Percentiles rank a stretch among this genome's conserved stretches.
These are phyloP conservation scores for Annona squamosa DNA, from an alignment of 164 flowering plant species.

Conservation along the genomic window DNA sequence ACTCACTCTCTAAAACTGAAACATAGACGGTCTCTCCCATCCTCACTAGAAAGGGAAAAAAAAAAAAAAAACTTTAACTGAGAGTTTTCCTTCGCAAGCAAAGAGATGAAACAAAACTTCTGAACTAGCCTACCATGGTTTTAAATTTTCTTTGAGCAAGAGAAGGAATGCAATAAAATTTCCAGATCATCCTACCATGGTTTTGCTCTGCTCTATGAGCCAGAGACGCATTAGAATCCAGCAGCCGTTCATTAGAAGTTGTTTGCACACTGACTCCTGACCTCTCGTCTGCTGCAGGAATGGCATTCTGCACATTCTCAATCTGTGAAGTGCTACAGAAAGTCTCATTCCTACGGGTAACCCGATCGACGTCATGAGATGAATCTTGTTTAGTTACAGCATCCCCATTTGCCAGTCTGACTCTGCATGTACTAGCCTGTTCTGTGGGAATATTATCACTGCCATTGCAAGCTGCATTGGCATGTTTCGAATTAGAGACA, in stretches of 20 bases:
- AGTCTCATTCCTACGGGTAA: slow-evolving; percentile 28
- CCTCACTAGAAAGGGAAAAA: background rate
- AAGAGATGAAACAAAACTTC: slow-evolving; percentile 41
- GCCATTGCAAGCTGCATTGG: slow-evolving; percentile 37
- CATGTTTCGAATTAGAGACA: slow-evolving; percentile 27
- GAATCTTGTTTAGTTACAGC: slow-evolving; percentile 34
- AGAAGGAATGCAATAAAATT: slow-evolving; percentile 23
- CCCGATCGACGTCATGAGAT: slow-evolving; percentile 31
- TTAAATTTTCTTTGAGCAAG: slow-evolving; percentile 35
- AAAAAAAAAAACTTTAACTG: background rate
- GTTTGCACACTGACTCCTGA: slow-evolving; percentile 35
- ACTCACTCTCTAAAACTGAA: too few species aligned
- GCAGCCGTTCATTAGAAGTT: slow-evolving; percentile 29
- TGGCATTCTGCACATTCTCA: slow-evolving; percentile 28
- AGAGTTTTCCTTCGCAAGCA: background rate
- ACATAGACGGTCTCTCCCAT: background rate
- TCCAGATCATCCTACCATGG: slow-evolving; percentile 22
- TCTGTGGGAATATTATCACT: slow-evolving; percentile 39
- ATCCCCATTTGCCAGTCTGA: slow-evolving; percentile 38
- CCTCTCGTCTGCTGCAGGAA: slow-evolving; percentile 28
- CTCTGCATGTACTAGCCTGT: slow-evolving; percentile 38
- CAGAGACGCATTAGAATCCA: slow-evolving; percentile 30
- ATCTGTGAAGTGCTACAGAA: slow-evolving; percentile 25
- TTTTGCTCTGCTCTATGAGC: slow-evolving; percentile 36
- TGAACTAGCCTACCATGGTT: slow-evolving; percentile 30